Percentiles rank a stretch among this genome's conserved stretches.
These are phyloP conservation scores for Penicillium sp. DNA, from an alignment of 2,329 filamentous ascomycete genomes.

Conservation along the genomic window DNA sequence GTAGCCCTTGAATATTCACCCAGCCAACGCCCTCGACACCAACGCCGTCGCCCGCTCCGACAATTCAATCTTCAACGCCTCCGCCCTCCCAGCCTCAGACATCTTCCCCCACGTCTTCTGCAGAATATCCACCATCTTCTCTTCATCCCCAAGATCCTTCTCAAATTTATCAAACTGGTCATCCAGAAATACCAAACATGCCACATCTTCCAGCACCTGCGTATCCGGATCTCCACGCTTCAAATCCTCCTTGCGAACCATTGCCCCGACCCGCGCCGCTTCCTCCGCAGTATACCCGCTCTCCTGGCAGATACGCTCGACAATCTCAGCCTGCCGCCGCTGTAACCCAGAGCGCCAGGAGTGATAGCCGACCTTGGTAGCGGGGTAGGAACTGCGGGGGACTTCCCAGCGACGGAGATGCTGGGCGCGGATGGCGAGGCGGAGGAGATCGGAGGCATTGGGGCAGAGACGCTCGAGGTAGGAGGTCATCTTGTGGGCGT, in stretches of 20 bases:
- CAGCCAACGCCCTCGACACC: constrained; percentile 58
- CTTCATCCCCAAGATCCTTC: constrained; percentile 61
- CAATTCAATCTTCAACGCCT: constrained; percentile 62
- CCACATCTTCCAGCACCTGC: constrained; percentile 75
- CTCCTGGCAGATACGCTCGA: constrained; percentile 48
- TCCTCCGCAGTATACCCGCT: constrained; percentile 50
- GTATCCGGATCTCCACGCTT: constrained; percentile 48
- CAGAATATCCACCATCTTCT: constrained; percentile 67
- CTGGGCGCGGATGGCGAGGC: constrained; percentile 73
- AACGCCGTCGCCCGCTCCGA: constrained; percentile 57
- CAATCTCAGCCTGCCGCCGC: constrained; percentile 64
- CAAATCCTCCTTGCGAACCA: constrained; percentile 74
- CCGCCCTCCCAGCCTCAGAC: constrained; percentile 55
- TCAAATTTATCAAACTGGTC: constrained; percentile 81
- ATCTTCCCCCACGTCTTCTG: constrained; percentile 73
- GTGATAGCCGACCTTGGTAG: constrained; percentile 69
- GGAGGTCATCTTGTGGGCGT: constrained; percentile 70
- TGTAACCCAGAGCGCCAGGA: constrained; percentile 70
- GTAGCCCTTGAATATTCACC: constrained; percentile 12
- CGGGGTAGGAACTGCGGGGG: constrained; percentile 65
- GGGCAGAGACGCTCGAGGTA: constrained; percentile 62
- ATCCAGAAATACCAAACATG: constrained; percentile 80
- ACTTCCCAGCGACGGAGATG: constrained; percentile 84
- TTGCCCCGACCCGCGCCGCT: constrained; percentile 57
- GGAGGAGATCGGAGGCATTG: constrained; percentile 59